Conservation (phyloP, 805 yeast species). For the Zygoascus bituminiphila region DNA sequence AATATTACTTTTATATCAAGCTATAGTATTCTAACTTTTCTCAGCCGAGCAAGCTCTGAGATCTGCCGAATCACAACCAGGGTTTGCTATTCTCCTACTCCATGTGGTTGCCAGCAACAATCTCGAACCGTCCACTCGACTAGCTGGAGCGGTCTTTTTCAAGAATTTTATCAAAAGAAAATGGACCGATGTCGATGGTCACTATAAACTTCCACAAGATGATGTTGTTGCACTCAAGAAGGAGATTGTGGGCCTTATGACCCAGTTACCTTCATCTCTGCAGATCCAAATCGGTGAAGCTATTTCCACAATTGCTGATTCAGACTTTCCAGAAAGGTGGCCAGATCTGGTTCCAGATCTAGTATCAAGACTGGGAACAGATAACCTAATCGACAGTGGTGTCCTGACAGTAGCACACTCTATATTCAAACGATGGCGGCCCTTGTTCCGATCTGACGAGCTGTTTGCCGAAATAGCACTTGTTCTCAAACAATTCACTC, state of each 20-base stretch:
- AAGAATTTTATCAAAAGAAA: conserved; percentile 76
- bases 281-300: conserved; percentile 96
- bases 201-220: conserved; percentile 47
- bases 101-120: conserved; percentile 65
- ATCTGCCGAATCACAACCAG: conserved; percentile 54
- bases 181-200: conserved; percentile 90
- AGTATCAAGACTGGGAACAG: conserved; percentile 58
- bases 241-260: conserved; percentile 83
- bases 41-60: conserved; percentile 51
- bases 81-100: conserved; percentile 67
- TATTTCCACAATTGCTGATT: conserved; percentile 84
- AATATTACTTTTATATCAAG: not conserved
- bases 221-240: conserved; percentile 64
- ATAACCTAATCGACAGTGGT: conserved; percentile 70
- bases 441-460: conserved; percentile 84
- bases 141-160: conserved; percentile 86
- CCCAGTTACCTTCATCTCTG: conserved; percentile 58
- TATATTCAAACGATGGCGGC: conserved; percentile 95
- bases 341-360: conserved; percentile 50
- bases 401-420: conserved; percentile 90
- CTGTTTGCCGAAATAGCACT: conserved; percentile 78
- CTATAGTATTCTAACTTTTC: not conserved
- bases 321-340: conserved; percentile 94
- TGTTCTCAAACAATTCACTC: conserved; percentile 75
- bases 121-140: conserved; percentile 48